phyloP scores from a whole-genome alignment of 306 rosid species.

The Lotus japonicus region DNA sequence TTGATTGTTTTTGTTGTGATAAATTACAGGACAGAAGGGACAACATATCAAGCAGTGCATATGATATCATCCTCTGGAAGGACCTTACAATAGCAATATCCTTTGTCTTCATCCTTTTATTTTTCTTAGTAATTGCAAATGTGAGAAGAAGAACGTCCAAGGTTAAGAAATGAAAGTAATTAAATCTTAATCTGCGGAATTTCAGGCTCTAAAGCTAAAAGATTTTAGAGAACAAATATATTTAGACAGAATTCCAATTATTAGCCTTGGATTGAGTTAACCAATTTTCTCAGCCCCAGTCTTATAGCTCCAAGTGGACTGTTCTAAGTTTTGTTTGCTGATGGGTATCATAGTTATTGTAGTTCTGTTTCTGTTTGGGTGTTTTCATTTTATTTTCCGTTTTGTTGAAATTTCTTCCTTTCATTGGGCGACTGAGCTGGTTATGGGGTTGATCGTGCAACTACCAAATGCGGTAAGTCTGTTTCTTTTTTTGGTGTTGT shows the following conservation, averaged over 20 bases:
- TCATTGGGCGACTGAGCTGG: not conserved
- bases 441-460: not conserved
- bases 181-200: not conserved
- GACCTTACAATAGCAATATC: constrained; percentile 29
- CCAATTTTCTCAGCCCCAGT: not conserved
- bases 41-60: constrained; percentile 23
- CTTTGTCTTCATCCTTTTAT: constrained; percentile 31
- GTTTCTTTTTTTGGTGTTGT: no score
- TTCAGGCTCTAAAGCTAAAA: constrained; percentile 2
- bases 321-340: not conserved
- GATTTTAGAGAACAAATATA: not conserved
- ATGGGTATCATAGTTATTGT: not conserved
- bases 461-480: not conserved
- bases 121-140: constrained; percentile 45
- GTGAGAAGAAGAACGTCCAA: constrained; percentile 66
- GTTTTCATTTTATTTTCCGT: not conserved
- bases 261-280: constrained; percentile 2
- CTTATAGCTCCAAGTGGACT: not conserved
- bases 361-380: not conserved
- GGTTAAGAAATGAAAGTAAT: constrained; percentile 47
- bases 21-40: constrained; percentile 58
- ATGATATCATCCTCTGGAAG: constrained; percentile 36
- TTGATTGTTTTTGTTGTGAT: constrained; percentile 8
- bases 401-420: not conserved
- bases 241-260: not conserved